Conservation (phyloP, 2,329 filamentous ascomycete genomes). For the Dactylellina parvicollis region DNA sequence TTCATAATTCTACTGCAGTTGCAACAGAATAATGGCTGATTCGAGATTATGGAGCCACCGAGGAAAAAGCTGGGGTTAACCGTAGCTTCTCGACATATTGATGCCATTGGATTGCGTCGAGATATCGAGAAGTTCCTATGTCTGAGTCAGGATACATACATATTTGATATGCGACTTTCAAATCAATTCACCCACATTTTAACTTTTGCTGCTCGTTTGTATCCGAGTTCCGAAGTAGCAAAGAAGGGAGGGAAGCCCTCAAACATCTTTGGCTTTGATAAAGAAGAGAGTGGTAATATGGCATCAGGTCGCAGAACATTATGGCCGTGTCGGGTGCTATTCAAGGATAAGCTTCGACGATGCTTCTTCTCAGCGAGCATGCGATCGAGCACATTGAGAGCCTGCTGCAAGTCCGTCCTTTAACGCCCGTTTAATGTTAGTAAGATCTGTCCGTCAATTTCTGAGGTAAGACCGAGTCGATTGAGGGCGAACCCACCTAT, state of each 20-base stretch:
- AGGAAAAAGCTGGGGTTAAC: conserved; percentile 50
- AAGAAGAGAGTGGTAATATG: conserved; percentile 15
- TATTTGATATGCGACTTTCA: neutral
- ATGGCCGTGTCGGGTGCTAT: conserved; percentile 11
- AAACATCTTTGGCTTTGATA: conserved; percentile 38
- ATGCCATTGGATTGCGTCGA: conserved; percentile 48
- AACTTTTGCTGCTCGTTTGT: conserved; percentile 31
- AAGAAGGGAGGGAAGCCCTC: conserved; percentile 49
- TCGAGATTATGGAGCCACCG: conserved; percentile 45
- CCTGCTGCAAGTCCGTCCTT: conserved; percentile 46
- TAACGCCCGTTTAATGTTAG: neutral
- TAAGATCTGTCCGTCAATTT: neutral
- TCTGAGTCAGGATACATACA: neutral
- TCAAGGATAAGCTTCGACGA: conserved; percentile 26
- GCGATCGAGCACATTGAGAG: conserved; percentile 37
- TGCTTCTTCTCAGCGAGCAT: conserved; percentile 43
- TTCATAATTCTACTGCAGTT: conserved; percentile 42
- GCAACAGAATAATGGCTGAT: conserved; percentile 49
- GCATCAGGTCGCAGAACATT: conserved; percentile 35
- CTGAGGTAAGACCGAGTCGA: neutral
- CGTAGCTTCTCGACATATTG: conserved; percentile 41
- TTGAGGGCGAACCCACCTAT: conserved; percentile 16
- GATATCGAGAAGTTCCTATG: conserved; percentile 51
- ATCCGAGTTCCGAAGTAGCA: conserved; percentile 36
- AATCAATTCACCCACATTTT: conserved; percentile 25